Conservation (phyloP, 2,329 filamentous ascomycete species). For the Fusarium proliferatum region DNA sequence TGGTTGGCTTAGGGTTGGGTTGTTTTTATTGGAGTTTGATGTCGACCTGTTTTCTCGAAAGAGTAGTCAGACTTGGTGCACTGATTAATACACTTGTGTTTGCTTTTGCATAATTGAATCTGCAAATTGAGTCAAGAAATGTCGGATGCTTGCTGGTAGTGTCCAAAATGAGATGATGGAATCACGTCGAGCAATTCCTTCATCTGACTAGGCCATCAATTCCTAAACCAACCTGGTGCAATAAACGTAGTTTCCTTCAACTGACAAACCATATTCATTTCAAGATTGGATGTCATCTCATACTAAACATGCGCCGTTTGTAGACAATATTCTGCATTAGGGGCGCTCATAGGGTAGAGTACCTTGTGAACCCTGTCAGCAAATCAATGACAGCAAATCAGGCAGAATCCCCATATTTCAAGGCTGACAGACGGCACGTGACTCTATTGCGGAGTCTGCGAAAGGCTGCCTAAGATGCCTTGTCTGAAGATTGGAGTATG, state of each 20-base stretch:
- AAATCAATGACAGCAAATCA: not conserved
- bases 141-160: fast-evolving
- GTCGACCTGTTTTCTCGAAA: not conserved
- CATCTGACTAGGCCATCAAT: not conserved
- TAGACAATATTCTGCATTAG: not conserved
- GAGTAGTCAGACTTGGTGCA: not conserved
- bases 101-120: fast-evolving
- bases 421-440: not conserved
- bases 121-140: fast-evolving
- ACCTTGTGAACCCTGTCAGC: not conserved
- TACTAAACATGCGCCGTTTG: too few species aligned
- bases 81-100: fast-evolving
- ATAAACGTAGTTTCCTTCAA: fast-evolving
- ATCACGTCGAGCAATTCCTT: too few species aligned
- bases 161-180: not conserved
- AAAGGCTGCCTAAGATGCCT: not conserved
- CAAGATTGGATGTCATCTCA: not conserved
- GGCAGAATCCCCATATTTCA: not conserved
- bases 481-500: not conserved
- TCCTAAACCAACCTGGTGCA: not conserved
- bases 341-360: not conserved
- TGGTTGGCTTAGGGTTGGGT: fast-evolving
- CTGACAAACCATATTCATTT: fast-evolving
- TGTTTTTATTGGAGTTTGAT: not conserved
- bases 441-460: not conserved